Evolutionary conservation across 306 rosid species (phyloP).

Genomic region (Astragalus glycyphyllos): DNA sequence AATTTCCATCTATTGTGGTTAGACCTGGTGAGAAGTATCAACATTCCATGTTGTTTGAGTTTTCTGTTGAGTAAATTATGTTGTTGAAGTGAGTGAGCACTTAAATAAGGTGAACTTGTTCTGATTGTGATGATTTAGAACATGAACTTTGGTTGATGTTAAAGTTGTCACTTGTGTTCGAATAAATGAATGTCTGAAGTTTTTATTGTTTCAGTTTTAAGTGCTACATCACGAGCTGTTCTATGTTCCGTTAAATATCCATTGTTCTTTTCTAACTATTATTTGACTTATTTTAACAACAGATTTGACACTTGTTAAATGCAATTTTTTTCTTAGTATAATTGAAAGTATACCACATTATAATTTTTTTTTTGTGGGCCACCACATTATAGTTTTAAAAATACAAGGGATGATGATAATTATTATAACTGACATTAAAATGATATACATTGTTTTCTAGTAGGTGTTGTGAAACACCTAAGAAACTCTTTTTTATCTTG

Average conservation of each 20-base stretch:
- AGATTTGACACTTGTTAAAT: background rate
- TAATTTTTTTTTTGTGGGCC: too few species aligned
- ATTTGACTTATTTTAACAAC: background rate
- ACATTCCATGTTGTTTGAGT: constrained; percentile 86
- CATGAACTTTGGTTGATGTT: constrained; percentile 25
- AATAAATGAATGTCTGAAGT: background rate
- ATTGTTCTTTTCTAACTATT: background rate
- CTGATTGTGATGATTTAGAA: constrained; percentile 23
- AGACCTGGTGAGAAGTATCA: constrained; percentile 79
- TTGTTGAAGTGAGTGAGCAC: constrained; percentile 16
- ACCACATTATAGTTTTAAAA: too few species aligned
- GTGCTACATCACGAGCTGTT: background rate
- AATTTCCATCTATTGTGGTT: constrained; percentile 81
- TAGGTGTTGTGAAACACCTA: too few species aligned
- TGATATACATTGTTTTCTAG: too few species aligned
- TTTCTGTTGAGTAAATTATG: constrained; percentile 64
- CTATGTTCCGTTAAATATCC: background rate
- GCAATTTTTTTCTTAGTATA: background rate
- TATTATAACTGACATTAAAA: too few species aligned
- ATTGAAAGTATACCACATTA: background rate
- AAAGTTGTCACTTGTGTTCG: constrained; percentile 30
- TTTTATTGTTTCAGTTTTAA: constrained; percentile 7
- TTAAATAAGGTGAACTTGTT: constrained; percentile 37
- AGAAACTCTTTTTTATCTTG: too few species aligned
- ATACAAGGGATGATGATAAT: too few species aligned